phyloP scores from a whole-genome alignment of 2,329 filamentous ascomycete species.

The Penicillium glabrum region DNA sequence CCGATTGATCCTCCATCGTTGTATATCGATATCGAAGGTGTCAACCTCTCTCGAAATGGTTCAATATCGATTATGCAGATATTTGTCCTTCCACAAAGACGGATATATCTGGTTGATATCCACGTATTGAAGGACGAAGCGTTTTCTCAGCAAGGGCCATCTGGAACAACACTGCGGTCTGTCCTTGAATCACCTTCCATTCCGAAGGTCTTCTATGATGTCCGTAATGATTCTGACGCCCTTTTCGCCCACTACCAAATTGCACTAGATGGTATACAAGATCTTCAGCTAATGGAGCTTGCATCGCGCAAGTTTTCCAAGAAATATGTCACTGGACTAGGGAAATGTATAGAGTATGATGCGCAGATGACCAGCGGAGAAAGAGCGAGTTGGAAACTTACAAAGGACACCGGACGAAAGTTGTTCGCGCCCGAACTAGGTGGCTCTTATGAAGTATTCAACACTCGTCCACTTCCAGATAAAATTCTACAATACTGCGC shows the following conservation, averaged over 20 bases:
- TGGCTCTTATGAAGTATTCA: constrained; percentile 9
- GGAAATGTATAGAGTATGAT: constrained; percentile 38
- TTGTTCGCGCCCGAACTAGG: constrained; percentile 11
- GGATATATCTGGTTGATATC: constrained; percentile 49
- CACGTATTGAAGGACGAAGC: constrained; percentile 35
- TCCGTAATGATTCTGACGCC: constrained; percentile 60
- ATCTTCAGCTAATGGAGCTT: constrained; percentile 60
- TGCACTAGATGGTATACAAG: constrained; percentile 45
- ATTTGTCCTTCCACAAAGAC: constrained; percentile 28
- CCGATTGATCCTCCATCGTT: neutral
- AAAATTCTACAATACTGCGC: constrained; percentile 6
- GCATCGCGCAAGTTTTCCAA: constrained; percentile 31
- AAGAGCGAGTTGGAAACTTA: constrained; percentile 14
- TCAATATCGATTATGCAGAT: constrained; percentile 49
- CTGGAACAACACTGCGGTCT: constrained; percentile 31
- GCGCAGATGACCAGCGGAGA: constrained; percentile 18
- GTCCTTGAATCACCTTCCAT: constrained; percentile 49
- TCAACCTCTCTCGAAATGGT: constrained; percentile 44
- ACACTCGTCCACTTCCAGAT: constrained; percentile 6
- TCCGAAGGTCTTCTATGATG: constrained; percentile 58
- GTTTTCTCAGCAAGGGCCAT: constrained; percentile 32
- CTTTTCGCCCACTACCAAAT: constrained; percentile 50
- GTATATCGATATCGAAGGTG: constrained; percentile 50
- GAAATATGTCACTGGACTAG: constrained; percentile 35
- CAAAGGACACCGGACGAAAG: constrained; percentile 15